These are phyloP conservation scores for Metschnikowia matae DNA, from an alignment of 805 yeast species.

Conservation along the genomic window DNA sequence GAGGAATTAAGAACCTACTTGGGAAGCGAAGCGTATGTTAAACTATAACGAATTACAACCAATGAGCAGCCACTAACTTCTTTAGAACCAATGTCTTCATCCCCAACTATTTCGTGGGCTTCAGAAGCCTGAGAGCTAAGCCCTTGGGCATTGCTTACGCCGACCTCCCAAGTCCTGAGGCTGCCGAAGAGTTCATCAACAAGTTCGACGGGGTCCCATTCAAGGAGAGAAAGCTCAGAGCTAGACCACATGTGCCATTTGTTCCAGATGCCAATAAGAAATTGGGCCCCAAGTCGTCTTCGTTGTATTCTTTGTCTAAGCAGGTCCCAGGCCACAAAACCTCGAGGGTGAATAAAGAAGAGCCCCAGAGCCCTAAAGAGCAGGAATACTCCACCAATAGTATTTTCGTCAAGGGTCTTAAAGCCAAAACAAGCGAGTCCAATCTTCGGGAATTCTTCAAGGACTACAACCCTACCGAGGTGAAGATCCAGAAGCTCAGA, in stretches of 20 bases:
- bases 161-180: conserved; percentile 28
- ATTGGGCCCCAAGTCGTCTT: not conserved
- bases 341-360: conserved; percentile 5
- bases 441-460: conserved; percentile 41
- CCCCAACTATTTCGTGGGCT: conserved; percentile 52
- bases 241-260: conserved; percentile 43
- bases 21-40: conserved; percentile 39
- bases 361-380: not conserved
- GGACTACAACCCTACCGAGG: conserved; percentile 43
- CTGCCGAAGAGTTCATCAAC: conserved; percentile 26
- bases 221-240: conserved; percentile 36
- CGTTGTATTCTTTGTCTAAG: conserved; percentile 1
- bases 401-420: conserved; percentile 41
- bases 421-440: conserved; percentile 38
- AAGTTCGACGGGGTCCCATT: conserved; percentile 24
- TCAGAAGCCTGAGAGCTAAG: conserved; percentile 36
- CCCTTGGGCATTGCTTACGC: conserved; percentile 54
- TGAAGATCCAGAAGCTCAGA: conserved; percentile 43
- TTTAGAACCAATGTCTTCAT: conserved; percentile 38
- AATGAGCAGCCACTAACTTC: not conserved
- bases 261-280: conserved; percentile 8
- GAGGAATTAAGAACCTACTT: conserved; percentile 46
- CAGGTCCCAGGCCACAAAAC: conserved; percentile 2
- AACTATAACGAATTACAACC: not conserved
- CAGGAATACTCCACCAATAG: conserved; percentile 39